Conservation (phyloP, 345 rosid genomes). For the Nasturtium officinale region DNA sequence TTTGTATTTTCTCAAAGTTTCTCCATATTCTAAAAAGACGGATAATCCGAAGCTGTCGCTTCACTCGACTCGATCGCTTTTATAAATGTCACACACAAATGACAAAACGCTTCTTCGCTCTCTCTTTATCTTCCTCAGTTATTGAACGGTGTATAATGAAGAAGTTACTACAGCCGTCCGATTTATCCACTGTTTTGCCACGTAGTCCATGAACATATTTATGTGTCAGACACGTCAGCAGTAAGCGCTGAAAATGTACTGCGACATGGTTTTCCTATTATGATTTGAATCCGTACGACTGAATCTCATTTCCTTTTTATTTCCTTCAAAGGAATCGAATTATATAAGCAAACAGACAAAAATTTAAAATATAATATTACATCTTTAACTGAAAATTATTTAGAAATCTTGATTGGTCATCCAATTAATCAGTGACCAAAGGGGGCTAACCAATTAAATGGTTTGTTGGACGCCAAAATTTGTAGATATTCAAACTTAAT, state of each 20-base stretch:
- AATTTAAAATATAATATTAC: no score
- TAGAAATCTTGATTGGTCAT: not conserved
- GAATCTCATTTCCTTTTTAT: no score
- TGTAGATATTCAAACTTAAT: slow-evolving; percentile 1
- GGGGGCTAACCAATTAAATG: slow-evolving; percentile 35
- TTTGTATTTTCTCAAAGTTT: slow-evolving; percentile 20
- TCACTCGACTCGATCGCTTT: slow-evolving; percentile 40
- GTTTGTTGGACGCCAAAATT: slow-evolving; percentile 18
- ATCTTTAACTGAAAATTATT: no score
- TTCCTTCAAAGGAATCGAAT: no score
- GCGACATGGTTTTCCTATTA: slow-evolving; percentile 42
- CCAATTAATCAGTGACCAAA: slow-evolving; percentile 9
- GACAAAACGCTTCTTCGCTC: slow-evolving; percentile 39
- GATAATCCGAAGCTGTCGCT: slow-evolving; percentile 54
- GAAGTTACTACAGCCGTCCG: slow-evolving; percentile 12
- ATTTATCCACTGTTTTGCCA: slow-evolving; percentile 22
- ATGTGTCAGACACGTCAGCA: slow-evolving; percentile 44
- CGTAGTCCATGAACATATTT: slow-evolving; percentile 3
- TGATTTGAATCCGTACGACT: slow-evolving; percentile 31
- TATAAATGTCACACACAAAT: slow-evolving; percentile 47
- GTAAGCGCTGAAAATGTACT: slow-evolving; percentile 23
- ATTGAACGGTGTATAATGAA: slow-evolving; percentile 31
- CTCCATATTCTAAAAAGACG: slow-evolving; percentile 49
- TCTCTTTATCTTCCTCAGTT: slow-evolving; percentile 29
- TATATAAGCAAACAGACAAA: no score